These are phyloP conservation scores for Rhizoclosmatium sp. DNA, from an alignment of 192 early-diverging fungal species.

Conservation along the genomic window DNA sequence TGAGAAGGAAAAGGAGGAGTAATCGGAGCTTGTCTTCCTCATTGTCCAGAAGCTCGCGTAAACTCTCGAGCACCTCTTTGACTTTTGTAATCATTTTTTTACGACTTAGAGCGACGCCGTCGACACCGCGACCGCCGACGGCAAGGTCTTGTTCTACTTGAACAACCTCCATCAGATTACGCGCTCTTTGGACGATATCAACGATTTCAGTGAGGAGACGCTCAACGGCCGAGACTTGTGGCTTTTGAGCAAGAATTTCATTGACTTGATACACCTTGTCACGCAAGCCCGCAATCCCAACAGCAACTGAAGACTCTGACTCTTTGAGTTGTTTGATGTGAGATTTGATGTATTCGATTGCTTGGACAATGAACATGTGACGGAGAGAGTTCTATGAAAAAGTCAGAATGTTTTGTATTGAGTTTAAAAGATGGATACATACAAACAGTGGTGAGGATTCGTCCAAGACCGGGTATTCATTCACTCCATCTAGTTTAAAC, in stretches of 20 bases:
- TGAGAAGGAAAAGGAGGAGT: slow-evolving; percentile 19
- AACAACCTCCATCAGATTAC: slow-evolving; percentile 11
- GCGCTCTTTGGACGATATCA: neutral
- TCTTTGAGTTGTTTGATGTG: neutral
- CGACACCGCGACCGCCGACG: neutral
- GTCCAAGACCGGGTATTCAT: slow-evolving; percentile 11
- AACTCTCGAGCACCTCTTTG: neutral
- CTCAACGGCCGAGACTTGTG: neutral
- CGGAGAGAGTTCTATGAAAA: slow-evolving; percentile 15
- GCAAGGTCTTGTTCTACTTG: slow-evolving; percentile 26
- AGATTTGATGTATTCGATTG: slow-evolving; percentile 10
- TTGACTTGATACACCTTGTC: neutral
- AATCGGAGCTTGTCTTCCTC: slow-evolving; percentile 25
- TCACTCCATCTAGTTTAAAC: neutral
- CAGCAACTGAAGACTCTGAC: neutral
- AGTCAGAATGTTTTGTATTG: neutral
- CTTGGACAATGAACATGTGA: slow-evolving; percentile 14
- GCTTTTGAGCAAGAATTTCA: neutral
- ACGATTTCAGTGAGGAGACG: neutral
- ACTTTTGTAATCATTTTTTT: neutral
- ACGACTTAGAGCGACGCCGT: neutral
- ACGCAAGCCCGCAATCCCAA: neutral
- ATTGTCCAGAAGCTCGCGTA: neutral
- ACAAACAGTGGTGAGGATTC: slow-evolving; percentile 31
- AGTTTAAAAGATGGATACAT: neutral